Conservation (phyloP, 1,284 basidiomycete species). For the Rhodotorula sp. region DNA sequence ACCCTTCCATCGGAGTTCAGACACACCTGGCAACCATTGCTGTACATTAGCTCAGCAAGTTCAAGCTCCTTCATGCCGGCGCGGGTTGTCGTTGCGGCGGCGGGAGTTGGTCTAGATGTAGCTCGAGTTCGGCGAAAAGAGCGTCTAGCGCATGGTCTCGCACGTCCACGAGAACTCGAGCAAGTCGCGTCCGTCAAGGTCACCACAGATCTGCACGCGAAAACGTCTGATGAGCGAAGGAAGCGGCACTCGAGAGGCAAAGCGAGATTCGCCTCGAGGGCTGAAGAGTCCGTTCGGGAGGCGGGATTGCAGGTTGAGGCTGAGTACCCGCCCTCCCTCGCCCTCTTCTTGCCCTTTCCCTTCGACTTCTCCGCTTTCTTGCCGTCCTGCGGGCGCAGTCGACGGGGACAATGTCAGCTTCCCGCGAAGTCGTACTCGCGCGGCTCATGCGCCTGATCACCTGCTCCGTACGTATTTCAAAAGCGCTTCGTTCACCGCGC, state of each 20-base stretch:
- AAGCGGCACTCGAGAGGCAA: not conserved
- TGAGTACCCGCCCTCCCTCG: not conserved
- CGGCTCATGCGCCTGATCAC: not conserved
- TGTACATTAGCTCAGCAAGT: not conserved
- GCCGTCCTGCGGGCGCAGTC: no score
- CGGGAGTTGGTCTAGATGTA: not conserved
- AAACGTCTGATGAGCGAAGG: not conserved
- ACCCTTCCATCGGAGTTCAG: no score
- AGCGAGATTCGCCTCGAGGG: not conserved
- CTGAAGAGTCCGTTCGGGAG: slow-evolving; percentile 1
- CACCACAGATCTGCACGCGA: not conserved
- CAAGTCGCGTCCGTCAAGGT: not conserved
- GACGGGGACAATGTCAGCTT: not conserved
- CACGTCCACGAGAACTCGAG: not conserved
- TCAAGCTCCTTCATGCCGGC: slow-evolving; percentile 1
- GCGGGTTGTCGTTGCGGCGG: not conserved
- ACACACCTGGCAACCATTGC: slow-evolving; percentile 1
- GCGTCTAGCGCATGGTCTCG: not conserved
- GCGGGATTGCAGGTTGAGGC: not conserved
- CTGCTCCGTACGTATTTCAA: not conserved
- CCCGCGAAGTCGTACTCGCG: not conserved
- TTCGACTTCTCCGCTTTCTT: no score
- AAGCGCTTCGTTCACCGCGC: not conserved
- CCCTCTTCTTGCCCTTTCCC: no score
- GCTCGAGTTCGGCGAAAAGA: not conserved